Evolutionary conservation across 495 filamentous ascomycete genomes (phyloP).

Genomic region (Talaromyces borbonicus): DNA sequence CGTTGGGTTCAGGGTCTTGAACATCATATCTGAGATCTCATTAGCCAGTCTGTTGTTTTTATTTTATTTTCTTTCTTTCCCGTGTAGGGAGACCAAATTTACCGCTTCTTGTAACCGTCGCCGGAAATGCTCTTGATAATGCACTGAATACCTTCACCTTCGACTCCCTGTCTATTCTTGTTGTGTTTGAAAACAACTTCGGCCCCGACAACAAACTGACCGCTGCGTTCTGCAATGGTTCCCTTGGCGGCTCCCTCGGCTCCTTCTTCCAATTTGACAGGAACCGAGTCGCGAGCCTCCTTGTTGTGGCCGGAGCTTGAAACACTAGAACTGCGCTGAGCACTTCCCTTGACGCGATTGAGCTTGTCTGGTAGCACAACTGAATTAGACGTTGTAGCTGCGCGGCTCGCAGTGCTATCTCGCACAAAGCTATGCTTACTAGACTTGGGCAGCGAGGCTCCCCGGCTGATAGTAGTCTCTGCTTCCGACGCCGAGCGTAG

Average conservation of each 20-base stretch:
- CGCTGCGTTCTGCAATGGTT: conserved; percentile 38
- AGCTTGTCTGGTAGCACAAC: conserved; percentile 34
- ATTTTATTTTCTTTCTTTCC: too few species aligned
- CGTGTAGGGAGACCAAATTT: too few species aligned
- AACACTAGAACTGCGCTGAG: conserved; percentile 47
- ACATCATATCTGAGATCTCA: conserved; percentile 64
- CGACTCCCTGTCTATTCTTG: conserved; percentile 56
- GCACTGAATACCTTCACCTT: conserved; percentile 73
- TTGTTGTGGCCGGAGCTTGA: conserved; percentile 35
- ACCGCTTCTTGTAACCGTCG: conserved; percentile 75
- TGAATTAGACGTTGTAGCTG: conserved; percentile 50
- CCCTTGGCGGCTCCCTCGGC: conserved; percentile 37
- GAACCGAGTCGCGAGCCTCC: conserved; percentile 26
- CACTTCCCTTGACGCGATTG: conserved; percentile 32
- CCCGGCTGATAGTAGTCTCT: conserved; percentile 42
- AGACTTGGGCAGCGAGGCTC: conserved; percentile 36
- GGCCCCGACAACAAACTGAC: conserved; percentile 55
- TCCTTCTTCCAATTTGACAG: conserved; percentile 48
- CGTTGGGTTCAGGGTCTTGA: conserved; percentile 83
- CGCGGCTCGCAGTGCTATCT: conserved; percentile 59
- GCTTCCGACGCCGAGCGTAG: conserved; percentile 49
- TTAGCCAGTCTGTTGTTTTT: neutral
- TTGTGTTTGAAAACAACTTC: conserved; percentile 80
- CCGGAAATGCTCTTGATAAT: conserved; percentile 75
- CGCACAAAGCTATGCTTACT: conserved; percentile 62